phyloP scores from a whole-genome alignment of 352 stramenopile genomes.

The Phytophthora hibernalis region DNA sequence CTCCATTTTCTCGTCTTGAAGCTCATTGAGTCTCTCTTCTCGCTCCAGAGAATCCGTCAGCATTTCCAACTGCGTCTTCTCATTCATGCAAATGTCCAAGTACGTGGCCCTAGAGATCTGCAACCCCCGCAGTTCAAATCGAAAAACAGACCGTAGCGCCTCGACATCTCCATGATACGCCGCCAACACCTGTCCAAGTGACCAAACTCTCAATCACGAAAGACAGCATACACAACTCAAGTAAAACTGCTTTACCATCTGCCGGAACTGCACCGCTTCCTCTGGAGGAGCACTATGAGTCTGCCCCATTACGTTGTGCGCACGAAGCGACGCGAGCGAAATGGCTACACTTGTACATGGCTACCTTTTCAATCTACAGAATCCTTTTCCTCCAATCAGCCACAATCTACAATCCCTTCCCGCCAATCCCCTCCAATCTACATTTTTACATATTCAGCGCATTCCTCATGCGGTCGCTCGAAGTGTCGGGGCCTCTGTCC shows the following conservation, averaged over 20 bases:
- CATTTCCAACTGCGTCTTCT: conserved; percentile 59
- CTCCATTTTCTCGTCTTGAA: conserved; percentile 82
- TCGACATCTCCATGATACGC: conserved; percentile 61
- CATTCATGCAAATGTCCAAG: conserved; percentile 75
- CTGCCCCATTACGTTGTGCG: conserved; percentile 49
- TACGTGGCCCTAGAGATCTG: conserved; percentile 84
- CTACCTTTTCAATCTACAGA: background rate
- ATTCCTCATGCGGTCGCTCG: conserved; percentile 10
- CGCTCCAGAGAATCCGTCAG: conserved; percentile 69
- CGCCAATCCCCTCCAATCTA: conserved; percentile 3
- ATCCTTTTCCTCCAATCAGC: conserved; percentile 2
- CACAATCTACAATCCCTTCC: background rate
- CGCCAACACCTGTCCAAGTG: conserved; percentile 43
- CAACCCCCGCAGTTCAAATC: conserved; percentile 50
- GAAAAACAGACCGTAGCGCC: conserved; percentile 49
- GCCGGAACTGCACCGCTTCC: conserved; percentile 65
- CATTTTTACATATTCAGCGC: background rate
- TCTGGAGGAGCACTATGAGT: conserved; percentile 60
- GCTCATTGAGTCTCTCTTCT: conserved; percentile 47
- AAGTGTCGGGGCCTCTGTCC: conserved; percentile 17
- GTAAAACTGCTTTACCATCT: conserved; percentile 45
- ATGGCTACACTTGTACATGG: conserved; percentile 4
- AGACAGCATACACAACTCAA: background rate
- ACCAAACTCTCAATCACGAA: background rate
- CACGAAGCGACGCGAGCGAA: background rate